Conservation (phyloP, 2,329 filamentous ascomycete species). For the Sclerotinia nivalis region DNA sequence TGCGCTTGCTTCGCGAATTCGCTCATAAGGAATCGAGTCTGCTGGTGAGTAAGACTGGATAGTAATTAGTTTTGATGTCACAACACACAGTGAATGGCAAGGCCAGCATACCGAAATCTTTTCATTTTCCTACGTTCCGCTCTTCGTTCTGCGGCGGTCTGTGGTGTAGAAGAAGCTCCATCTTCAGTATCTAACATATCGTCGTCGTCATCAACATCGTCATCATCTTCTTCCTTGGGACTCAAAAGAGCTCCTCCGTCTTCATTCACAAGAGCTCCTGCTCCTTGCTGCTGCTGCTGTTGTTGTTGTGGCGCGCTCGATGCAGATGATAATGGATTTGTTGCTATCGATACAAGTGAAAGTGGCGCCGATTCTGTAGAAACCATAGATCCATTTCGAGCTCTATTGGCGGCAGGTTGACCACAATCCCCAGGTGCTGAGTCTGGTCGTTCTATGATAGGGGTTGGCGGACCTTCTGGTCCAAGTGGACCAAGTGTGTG, state of each 20-base stretch:
- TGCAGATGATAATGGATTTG: conserved; percentile 46
- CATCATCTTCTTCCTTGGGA: conserved; percentile 40
- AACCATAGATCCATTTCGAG: conserved; percentile 45
- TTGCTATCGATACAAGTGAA: conserved; percentile 43
- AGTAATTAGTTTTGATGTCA: conserved; percentile 41
- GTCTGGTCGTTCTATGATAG: conserved; percentile 38
- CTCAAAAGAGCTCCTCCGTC: conserved; percentile 48
- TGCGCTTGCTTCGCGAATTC: conserved; percentile 95
- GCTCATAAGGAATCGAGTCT: conserved; percentile 97
- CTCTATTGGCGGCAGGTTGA: conserved; percentile 38
- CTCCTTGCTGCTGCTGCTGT: conserved; percentile 28
- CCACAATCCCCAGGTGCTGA: conserved; percentile 38
- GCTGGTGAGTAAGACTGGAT: conserved; percentile 82
- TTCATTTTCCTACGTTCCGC: conserved; percentile 70
- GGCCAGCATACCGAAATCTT: conserved; percentile 65
- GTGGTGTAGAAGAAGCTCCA: conserved; percentile 42
- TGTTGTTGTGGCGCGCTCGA: conserved; percentile 44
- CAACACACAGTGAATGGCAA: conserved; percentile 3
- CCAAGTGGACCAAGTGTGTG: conserved; percentile 37
- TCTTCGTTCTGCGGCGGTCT: conserved; percentile 57
- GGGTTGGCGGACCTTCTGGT: conserved; percentile 32
- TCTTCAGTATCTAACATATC: conserved; percentile 54
- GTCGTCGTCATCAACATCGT: conserved; percentile 53
- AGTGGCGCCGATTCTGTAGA: conserved; percentile 46
- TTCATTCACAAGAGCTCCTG: conserved; percentile 46